Evolutionary conservation across 1,284 basidiomycete species (phyloP), one percentile per base, ranked within the genome.

Genomic region (Pyrrhoderma lamaoense): DNA sequence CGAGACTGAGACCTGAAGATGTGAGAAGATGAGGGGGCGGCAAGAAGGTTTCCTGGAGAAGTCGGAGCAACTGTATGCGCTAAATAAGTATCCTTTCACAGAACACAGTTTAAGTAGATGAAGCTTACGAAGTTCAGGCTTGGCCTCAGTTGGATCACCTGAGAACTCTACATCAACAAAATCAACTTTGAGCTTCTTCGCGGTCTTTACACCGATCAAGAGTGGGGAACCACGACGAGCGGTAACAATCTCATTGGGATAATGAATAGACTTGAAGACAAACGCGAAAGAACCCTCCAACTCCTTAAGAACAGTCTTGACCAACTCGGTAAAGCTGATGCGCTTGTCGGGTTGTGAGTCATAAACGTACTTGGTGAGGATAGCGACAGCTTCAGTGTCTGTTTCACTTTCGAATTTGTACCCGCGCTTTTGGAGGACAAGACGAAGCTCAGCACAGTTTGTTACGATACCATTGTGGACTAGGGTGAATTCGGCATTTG

Each of bases 381-480:
- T 93, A 44, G 95, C 94, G 53, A 96, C 96, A 38, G 90, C 89
- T 71, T 99, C 96, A 3, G 96, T 98, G 69, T 99, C 96, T 25
- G 96, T 99, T 61, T 99, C 96, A 47, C 89, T 90, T 70, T 89
- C 85, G 65, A 99, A 99, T 59, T 77, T 80, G 79, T 89, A 98
- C 36, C 96, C 96, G 54, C 93, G 84, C 74, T 98, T 98, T 70
- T 93, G 88, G 55, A 99, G 80, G 49, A 99, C 93, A 61, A 91
- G 80, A 60, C 89, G 82, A 63, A 99, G 85, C 62, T 95, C 95
- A 54, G 74, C 71, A 62, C 77, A 85, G 77, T 98, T 98, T 70
- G 96, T 99, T 63, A 99, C 95, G 67, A 99, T 99, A 68, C 96
- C 96, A 64, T 99, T 99, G 79, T 99, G 96, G 40, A 99, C 94